Evolutionary conservation across 108 stramenopile genomes (phyloP).

Genomic region (Cyclotella baltica): DNA sequence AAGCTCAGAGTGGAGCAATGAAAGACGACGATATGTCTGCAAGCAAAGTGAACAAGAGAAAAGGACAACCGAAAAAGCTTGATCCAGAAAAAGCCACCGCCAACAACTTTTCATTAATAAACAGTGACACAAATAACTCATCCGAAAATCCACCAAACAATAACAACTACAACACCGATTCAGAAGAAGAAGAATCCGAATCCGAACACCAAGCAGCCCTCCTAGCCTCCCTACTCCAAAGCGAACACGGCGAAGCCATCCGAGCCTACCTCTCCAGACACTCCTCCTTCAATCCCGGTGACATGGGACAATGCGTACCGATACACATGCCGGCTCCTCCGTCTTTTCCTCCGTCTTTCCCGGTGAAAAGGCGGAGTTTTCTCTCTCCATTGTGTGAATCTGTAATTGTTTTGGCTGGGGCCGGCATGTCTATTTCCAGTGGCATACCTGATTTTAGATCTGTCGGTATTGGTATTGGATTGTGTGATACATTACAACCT

Average conservation of each 20-base stretch:
- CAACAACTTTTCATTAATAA: neutral
- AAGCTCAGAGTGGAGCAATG: neutral
- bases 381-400: conserved; percentile 44
- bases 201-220: conserved; percentile 40
- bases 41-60: conserved; percentile 12
- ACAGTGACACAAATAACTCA: neutral
- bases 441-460: conserved; percentile 85
- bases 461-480: conserved; percentile 51
- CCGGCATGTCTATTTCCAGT: conserved; percentile 69
- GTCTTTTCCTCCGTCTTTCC: too few species aligned
- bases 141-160: neutral
- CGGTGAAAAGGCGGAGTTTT: conserved; percentile 47
- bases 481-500: conserved; percentile 68
- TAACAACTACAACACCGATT: neutral
- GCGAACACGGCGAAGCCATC: conserved; percentile 23
- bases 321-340: conserved; percentile 46
- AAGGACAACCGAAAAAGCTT: conserved; percentile 27
- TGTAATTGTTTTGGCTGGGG: conserved; percentile 79
- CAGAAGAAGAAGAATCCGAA: conserved; percentile 16
- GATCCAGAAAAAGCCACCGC: neutral
- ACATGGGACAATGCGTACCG: conserved; percentile 41
- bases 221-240: conserved; percentile 33
- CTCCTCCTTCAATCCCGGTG: conserved; percentile 25
- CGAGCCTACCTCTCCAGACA: conserved; percentile 33
- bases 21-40: neutral